These are phyloP conservation scores for Phytophthora citricola DNA, from an alignment of 352 stramenopile species.

Conservation along the genomic window DNA sequence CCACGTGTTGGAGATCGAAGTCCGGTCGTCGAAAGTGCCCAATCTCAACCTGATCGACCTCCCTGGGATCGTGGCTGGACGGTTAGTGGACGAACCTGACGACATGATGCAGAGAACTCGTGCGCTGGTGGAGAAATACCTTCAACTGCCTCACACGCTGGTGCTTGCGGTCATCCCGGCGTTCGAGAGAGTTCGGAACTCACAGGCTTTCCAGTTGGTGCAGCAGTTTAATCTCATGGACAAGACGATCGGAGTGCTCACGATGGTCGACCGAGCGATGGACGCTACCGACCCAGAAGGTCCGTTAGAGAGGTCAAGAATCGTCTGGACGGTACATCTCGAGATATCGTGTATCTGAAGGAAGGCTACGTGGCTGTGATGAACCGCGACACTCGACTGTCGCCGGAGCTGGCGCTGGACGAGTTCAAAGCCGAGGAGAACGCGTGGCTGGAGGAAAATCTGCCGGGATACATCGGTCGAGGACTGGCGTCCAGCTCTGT, in stretches of 20 bases:
- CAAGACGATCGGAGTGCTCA: conserved; percentile 52
- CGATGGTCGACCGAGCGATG: conserved; percentile 48
- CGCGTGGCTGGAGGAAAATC: conserved; percentile 36
- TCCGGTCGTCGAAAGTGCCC: conserved; percentile 44
- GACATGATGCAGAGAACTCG: conserved; percentile 56
- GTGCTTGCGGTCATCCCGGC: conserved; percentile 53
- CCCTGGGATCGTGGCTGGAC: conserved; percentile 46
- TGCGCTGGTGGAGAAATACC: conserved; percentile 44
- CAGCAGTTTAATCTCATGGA: conserved; percentile 43
- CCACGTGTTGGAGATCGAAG: conserved; percentile 49
- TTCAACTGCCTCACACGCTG: conserved; percentile 43
- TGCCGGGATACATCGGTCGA: conserved; percentile 34
- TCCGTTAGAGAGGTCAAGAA: conserved; percentile 35
- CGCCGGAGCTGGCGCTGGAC: conserved; percentile 25
- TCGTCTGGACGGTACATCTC: conserved; percentile 36
- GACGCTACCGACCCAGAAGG: conserved; percentile 33
- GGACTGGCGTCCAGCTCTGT: conserved; percentile 37
- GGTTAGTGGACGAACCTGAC: conserved; percentile 34
- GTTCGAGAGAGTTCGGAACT: conserved; percentile 43
- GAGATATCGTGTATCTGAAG: conserved; percentile 43
- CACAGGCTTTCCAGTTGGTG: conserved; percentile 54
- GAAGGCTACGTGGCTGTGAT: conserved; percentile 51
- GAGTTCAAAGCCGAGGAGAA: conserved; percentile 36
- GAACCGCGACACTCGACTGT: conserved; percentile 40
- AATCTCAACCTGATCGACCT: conserved; percentile 54